Base-by-base conservation (phyloP, 192 early-diverging fungal species). In the Physocladia obscura region DNA sequence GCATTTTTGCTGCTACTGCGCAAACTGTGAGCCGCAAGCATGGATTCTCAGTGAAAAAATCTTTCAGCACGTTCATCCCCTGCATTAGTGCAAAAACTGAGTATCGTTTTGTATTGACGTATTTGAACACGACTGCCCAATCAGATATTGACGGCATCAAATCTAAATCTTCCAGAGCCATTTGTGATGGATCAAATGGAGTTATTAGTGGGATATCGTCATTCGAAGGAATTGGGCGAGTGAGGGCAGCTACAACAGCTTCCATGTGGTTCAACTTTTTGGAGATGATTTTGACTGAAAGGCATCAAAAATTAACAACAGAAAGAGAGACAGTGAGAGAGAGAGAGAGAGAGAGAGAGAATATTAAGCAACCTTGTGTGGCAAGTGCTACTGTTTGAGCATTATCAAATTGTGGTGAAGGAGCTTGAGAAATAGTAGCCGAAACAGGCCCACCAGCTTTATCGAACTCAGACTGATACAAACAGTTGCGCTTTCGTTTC, bases 71-170 rank as follows among this genome's bases (percentile, higher is more conserved):
- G 19, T 27, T 22, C 13, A 52, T 30, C 22, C 21, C 21, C 39
- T 52, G 34, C 6, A 65, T 13, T 1, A 59, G 27, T 15, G 31
- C 57, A 8, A 26, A 36, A 17, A 59, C 17, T 17, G 57, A 59
- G 11, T 59, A 31, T 17, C 36, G 24, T 17, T 31, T 59, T 26
- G 21, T 59, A n/a, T 59, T 29, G 57, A 34, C 6, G 26, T 65
- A 65, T 5, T 21, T 21, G 26, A 36, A 65, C 5, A 65, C 63
- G 2, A 65, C 27, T 15, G 49, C 21, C 47, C 49, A 65, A 30
- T 65, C 63, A 32, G n/a, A 19, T 34, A 65, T 52, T 29, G 49
- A 51, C 17, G 63, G 63, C 63, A 65, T 65, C 47, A 65, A 34
- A 30, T 65, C 63, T n/a, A 34, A 49, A n/a, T 52, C 47, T 36